A percentile compares a stretch with the other conserved stretches of the same genome.
phyloP scores from a whole-genome alignment of 169 alveolate genomes.

The Eimeria zaria region DNA sequence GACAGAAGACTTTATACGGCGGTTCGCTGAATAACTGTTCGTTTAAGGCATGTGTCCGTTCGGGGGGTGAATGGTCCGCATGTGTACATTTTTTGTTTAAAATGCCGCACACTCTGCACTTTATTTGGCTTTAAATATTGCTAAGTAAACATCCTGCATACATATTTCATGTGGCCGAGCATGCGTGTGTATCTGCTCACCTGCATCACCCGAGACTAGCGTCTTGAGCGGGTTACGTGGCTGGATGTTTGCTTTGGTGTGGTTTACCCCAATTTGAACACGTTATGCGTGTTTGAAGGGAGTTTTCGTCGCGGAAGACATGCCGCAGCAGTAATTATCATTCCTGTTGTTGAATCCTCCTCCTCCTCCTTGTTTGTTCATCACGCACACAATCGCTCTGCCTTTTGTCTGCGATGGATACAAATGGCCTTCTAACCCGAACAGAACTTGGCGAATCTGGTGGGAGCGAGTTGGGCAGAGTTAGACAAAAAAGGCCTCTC shows the following conservation, averaged over 20 bases:
- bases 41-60: not conserved
- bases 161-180: not conserved
- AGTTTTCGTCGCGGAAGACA: not conserved
- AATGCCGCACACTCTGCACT: not conserved
- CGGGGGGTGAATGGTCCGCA: not conserved
- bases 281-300: not conserved
- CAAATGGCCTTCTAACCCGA: not conserved
- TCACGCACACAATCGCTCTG: not conserved
- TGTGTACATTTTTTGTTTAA: not conserved
- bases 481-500: slow-evolving; percentile 13
- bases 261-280: not conserved
- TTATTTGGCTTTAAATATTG: not conserved
- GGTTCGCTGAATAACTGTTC: not conserved
- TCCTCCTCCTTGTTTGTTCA: not conserved
- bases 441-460: not conserved
- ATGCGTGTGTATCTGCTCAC: not conserved
- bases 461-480: not conserved
- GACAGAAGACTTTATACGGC: not conserved
- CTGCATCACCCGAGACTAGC: not conserved
- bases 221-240: not conserved
- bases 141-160: not conserved
- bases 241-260: not conserved
- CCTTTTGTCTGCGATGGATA: not conserved
- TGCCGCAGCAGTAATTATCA: not conserved
- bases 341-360: not conserved